These are phyloP conservation scores for Pestalotiopsis sp. DNA, from an alignment of 2,329 filamentous ascomycete species.

Conservation along the genomic window DNA sequence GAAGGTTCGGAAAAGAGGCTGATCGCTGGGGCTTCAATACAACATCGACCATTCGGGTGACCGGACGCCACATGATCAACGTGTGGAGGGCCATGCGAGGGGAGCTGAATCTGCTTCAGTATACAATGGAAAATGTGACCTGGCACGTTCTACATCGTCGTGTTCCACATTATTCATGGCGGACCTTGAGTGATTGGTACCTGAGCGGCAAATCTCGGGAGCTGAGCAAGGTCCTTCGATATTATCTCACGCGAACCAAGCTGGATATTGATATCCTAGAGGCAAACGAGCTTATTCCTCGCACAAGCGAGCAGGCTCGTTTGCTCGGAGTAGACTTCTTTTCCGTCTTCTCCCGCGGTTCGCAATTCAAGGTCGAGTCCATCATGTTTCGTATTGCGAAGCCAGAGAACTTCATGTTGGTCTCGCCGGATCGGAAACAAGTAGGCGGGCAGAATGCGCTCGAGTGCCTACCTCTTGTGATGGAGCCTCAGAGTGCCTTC, in stretches of 20 bases:
- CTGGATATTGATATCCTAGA: slow-evolving; percentile 91
- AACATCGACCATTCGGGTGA: slow-evolving; percentile 89
- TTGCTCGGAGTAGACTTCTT: slow-evolving; percentile 95
- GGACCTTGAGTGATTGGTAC: slow-evolving; percentile 83
- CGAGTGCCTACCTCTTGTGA: slow-evolving; percentile 91
- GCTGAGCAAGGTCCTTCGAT: slow-evolving; percentile 73
- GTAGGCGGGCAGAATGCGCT: slow-evolving; percentile 93
- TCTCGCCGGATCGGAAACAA: slow-evolving; percentile 89
- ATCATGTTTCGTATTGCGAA: slow-evolving; percentile 99
- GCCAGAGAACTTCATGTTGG: slow-evolving; percentile 88
- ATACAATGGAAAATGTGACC: slow-evolving; percentile 93
- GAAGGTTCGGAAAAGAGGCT: slow-evolving; percentile 81
- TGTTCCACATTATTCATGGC: slow-evolving; percentile 84
- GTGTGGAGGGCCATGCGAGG: slow-evolving; percentile 94
- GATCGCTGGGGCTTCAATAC: slow-evolving; percentile 95
- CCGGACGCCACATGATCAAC: slow-evolving; percentile 93
- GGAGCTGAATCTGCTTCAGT: slow-evolving; percentile 90
- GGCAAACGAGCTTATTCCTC: slow-evolving; percentile 81
- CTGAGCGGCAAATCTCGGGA: slow-evolving; percentile 68
- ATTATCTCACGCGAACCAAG: slow-evolving; percentile 76
- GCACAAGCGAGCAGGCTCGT: slow-evolving; percentile 92
- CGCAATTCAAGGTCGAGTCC: slow-evolving; percentile 98
- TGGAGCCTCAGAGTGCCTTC: slow-evolving; percentile 95
- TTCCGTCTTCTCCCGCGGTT: slow-evolving; percentile 91
- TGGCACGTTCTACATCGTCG: slow-evolving; percentile 88